Percentiles rank a stretch among this genome's conserved stretches.
Conservation (phyloP, 768 basidiomycete genomes). For the Trametes sanguinea region DNA sequence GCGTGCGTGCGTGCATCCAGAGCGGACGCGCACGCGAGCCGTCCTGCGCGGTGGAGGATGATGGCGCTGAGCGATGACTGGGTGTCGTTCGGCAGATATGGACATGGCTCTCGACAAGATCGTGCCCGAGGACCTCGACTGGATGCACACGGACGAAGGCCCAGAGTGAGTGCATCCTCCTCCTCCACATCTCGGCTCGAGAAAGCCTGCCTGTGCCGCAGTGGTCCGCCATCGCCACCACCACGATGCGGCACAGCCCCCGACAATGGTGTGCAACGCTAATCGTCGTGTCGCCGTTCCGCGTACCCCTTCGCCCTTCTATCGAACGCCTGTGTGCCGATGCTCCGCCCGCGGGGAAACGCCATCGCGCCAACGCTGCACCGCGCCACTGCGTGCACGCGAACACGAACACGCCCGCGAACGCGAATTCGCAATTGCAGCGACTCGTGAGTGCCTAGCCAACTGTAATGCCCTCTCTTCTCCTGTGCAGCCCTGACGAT, state of each 20-base stretch:
- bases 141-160: slow-evolving; percentile 90
- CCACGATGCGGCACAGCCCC: not conserved
- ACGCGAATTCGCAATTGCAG: slow-evolving; percentile 38
- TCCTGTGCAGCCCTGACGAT: not conserved
- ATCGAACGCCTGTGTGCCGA: not conserved
- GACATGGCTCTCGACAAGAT: slow-evolving; percentile 90
- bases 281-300: not conserved
- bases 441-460: slow-evolving; percentile 62
- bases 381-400: no score
- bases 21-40: no score
- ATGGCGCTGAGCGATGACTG: not conserved
- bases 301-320: slow-evolving; percentile 8
- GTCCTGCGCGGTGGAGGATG: no score
- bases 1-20: not conserved
- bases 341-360: no score
- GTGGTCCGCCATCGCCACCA: not conserved
- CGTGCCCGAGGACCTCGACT: slow-evolving; percentile 80
- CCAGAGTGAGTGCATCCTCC: slow-evolving; percentile 65
- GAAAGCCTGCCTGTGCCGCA: not conserved
- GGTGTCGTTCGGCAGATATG: slow-evolving; percentile 62
- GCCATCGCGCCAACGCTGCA: no score
- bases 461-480: not conserved
- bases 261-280: no score
- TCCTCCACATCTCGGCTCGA: not conserved
- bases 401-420: not conserved